Conservation (phyloP, 257 asterid species). For the Misopates orontium region DNA sequence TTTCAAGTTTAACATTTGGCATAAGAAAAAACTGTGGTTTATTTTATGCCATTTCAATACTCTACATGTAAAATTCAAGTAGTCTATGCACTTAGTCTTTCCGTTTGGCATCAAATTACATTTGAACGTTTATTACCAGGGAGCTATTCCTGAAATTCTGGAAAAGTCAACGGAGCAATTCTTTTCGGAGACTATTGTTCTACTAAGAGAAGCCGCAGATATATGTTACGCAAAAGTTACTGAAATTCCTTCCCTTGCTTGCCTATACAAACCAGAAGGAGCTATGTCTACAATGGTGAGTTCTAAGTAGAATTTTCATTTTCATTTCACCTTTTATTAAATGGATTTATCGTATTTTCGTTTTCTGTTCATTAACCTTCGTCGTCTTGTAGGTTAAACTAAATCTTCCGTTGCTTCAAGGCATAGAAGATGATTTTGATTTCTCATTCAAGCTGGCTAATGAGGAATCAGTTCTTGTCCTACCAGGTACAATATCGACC, state of each 20-base stretch:
- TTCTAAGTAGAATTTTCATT: not conserved
- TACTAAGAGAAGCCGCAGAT: constrained; percentile 59
- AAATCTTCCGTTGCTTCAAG: constrained; percentile 43
- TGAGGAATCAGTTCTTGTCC: constrained; percentile 59
- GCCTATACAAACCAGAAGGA: constrained; percentile 69
- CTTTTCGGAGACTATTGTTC: constrained; percentile 38
- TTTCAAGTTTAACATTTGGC: too few species aligned
- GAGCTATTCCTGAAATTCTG: constrained; percentile 60
- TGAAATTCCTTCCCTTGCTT: constrained; percentile 50
- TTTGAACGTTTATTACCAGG: constrained; percentile 35
- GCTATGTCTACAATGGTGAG: constrained; percentile 71
- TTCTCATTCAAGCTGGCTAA: constrained; percentile 59
- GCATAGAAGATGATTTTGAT: constrained; percentile 52
- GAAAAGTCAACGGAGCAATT: constrained; percentile 48
- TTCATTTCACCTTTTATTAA: not conserved
- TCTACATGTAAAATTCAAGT: too few species aligned
- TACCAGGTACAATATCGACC: too few species aligned
- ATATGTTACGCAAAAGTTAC: constrained; percentile 39
- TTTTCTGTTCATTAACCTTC: constrained; percentile 1
- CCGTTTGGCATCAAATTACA: not conserved
- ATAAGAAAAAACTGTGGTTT: too few species aligned
- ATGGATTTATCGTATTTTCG: constrained; percentile 1
- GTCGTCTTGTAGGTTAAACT: constrained; percentile 45
- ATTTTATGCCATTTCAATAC: too few species aligned
- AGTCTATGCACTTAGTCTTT: too few species aligned